Percentiles rank a stretch among this genome's conserved stretches.
Conservation (phyloP, 1,284 basidiomycete species). For the Coniophora puteana region DNA sequence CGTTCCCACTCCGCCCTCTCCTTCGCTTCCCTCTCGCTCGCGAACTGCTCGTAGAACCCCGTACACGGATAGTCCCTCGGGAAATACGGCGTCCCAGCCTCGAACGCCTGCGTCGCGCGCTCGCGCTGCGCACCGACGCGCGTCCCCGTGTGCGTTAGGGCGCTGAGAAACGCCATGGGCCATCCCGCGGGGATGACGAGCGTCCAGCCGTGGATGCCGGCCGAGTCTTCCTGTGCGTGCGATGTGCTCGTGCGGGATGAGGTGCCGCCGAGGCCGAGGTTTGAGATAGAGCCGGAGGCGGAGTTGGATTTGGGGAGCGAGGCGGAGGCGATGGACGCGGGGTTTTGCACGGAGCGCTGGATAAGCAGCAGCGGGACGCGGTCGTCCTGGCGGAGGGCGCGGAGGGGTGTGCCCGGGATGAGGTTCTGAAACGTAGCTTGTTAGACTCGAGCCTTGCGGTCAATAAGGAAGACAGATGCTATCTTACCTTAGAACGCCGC, state of each 20-base stretch:
- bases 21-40: slow-evolving; percentile 41
- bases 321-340: slow-evolving; percentile 21
- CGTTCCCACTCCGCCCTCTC: slow-evolving; percentile 68
- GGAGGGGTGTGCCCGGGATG: slow-evolving; percentile 72
- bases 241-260: too few species aligned
- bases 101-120: slow-evolving; percentile 71
- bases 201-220: slow-evolving; percentile 78
- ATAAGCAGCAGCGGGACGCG: slow-evolving; percentile 80
- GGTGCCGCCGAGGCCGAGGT: too few species aligned
- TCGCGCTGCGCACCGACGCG: slow-evolving; percentile 82
- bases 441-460: slow-evolving; percentile 1
- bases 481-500: slow-evolving; percentile 64
- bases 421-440: slow-evolving; percentile 44
- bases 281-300: too few species aligned
- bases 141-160: slow-evolving; percentile 76
- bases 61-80: slow-evolving; percentile 78
- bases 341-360: slow-evolving; percentile 64
- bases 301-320: too few species aligned
- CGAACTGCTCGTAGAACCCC: slow-evolving; percentile 47
- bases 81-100: slow-evolving; percentile 70
- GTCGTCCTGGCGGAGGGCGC: slow-evolving; percentile 68
- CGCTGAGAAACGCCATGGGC: slow-evolving; percentile 83
- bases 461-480: neutral
- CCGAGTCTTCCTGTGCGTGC: slow-evolving; percentile 19
- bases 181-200: slow-evolving; percentile 82